Conservation (phyloP, 129 eudicot genomes). For the Sambucus nigra region DNA sequence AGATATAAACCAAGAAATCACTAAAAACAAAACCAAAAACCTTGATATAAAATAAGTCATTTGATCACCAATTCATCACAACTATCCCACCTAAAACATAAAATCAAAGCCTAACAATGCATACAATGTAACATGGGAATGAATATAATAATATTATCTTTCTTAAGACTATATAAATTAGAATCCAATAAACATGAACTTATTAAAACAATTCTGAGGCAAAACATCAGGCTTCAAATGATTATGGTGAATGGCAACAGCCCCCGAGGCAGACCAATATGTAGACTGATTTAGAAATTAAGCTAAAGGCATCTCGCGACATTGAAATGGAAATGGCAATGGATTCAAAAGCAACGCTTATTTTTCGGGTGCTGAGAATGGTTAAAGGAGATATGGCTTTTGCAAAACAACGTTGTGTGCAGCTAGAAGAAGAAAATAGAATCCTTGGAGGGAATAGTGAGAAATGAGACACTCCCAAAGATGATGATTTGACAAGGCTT, state of each 20-base stretch:
- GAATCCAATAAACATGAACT: no score
- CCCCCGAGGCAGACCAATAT: slow-evolving; percentile 19
- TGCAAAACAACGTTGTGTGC: slow-evolving; percentile 90
- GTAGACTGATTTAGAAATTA: slow-evolving; percentile 58
- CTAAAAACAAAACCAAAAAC: no score
- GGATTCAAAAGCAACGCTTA: slow-evolving; percentile 94
- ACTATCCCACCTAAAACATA: no score
- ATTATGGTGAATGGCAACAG: slow-evolving; percentile 25
- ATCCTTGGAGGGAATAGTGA: slow-evolving; percentile 63
- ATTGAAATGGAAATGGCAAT: slow-evolving; percentile 98
- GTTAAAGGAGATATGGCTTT: slow-evolving; percentile 92
- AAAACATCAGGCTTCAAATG: slow-evolving; percentile 28
- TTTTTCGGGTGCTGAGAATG: slow-evolving; percentile 85
- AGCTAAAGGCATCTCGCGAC: slow-evolving; percentile 97
- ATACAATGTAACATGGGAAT: no score
- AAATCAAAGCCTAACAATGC: no score
- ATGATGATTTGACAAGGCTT: slow-evolving; percentile 89
- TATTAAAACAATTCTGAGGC: slow-evolving; percentile 22
- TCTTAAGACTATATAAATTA: no score
- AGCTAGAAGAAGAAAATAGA: slow-evolving; percentile 90
- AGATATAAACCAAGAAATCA: no score
- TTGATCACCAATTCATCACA: no score
- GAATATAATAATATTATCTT: no score
- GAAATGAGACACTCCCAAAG: slow-evolving; percentile 62
- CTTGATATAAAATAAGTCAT: no score